These are phyloP conservation scores for Sphagnum fallax DNA, from an alignment of 228 moss, liverwort and hornwort species.

Conservation along the genomic window DNA sequence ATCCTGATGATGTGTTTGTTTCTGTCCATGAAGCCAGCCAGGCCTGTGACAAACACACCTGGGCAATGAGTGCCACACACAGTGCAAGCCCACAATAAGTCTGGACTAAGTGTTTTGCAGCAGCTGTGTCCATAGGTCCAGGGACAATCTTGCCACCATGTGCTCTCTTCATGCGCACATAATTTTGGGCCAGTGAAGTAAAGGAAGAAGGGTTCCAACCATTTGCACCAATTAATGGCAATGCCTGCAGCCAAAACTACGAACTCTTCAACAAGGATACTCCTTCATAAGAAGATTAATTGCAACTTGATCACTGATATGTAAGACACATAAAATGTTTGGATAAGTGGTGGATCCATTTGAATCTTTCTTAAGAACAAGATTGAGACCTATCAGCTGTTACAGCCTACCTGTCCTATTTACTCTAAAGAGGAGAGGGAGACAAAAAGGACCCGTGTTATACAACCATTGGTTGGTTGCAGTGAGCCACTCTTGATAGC, in stretches of 20 bases:
- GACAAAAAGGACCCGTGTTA: slow-evolving; percentile 33
- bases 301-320: too few species aligned
- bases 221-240: slow-evolving; percentile 84
- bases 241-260: not conserved
- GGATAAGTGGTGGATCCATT: too few species aligned
- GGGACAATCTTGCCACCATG: slow-evolving; percentile 90
- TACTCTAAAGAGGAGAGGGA: not conserved
- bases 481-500: slow-evolving; percentile 58
- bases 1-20: too few species aligned
- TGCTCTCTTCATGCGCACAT: slow-evolving; percentile 83
- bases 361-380: too few species aligned
- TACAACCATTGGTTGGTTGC: slow-evolving; percentile 42
- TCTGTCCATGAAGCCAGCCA: too few species aligned
- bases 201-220: slow-evolving; percentile 82
- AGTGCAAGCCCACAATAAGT: slow-evolving; percentile 89
- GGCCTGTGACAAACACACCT: slow-evolving; percentile 13
- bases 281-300: too few species aligned
- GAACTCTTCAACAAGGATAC: too few species aligned
- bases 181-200: slow-evolving; percentile 82
- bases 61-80: slow-evolving; percentile 85
- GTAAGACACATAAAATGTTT: too few species aligned
- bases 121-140: slow-evolving; percentile 95
- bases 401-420: too few species aligned
- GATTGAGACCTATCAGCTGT: too few species aligned
- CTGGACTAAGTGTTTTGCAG: slow-evolving; percentile 80